Evolutionary conservation across 768 basidiomycete genomes (phyloP), one percentile per base, ranked within the genome.

Genomic region (Mycena olivaceomarginata): DNA sequence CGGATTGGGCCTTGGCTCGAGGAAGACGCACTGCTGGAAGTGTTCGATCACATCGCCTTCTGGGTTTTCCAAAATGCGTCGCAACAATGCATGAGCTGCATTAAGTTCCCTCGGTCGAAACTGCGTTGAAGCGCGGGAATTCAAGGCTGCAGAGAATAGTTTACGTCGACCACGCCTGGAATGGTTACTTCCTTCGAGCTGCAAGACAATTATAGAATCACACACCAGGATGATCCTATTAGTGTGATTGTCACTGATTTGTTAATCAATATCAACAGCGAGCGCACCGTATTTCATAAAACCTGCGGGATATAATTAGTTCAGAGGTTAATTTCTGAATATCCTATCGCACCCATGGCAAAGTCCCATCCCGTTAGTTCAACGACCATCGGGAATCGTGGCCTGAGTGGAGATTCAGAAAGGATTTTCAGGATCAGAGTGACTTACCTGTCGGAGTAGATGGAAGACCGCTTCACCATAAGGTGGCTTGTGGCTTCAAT

Each of bases 41-140:
- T 78, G 51, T 22, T 43, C n/a, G 22, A 18, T 12, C 43, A 78
- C 5, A 31, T 13, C 67, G 12, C 60, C 48, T 4, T 69, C 67
- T 18, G 78, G 73, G 3, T 53, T 57, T 12, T 46, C 51, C 31
- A 81, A 12, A 15, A 80, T 31, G 12, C 69, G 71, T n/a, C 72
- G 59, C 9, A 81, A 65, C 25, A 82, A 74, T 13, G 20, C 43
- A 31, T 64, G 80, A 11, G 67, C 53, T 40, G 75, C 63, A 0
- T 16, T 57, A 48, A 71, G 56, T 37, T 78, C 70, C 45, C 37
- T 45, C 31, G 71, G 73, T 4, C 40, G 63, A 51, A 75, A 72
- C 0, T 59, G 57, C 25, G 25, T 22, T 37, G 57, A 31, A 25
- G 57, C 57, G 11, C 57, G 25, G 57, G 12, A 22, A 25, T 25